Evolutionary conservation across 2,329 filamentous ascomycete species (phyloP), one percentile per base, ranked within the genome.

Genomic region (Neurospora crassa): DNA sequence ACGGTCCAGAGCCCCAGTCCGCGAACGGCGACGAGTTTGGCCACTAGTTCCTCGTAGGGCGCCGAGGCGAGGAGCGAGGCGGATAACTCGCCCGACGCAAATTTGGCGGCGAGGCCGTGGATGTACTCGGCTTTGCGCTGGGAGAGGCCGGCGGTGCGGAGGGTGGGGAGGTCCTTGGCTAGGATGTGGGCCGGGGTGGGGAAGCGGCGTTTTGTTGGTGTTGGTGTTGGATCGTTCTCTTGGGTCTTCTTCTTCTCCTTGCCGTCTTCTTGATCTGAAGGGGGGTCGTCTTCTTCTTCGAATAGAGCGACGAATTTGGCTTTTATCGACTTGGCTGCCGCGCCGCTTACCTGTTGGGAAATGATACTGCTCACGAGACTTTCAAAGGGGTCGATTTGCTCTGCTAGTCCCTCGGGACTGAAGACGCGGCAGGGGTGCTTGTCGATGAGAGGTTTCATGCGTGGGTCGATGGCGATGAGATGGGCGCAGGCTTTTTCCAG

Each of bases 101-200:
- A 98, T 79, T 94, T 94, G 77, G 91, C 86, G 0, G 94, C 93
- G 5, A 99, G 84, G 0, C 95, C 95, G 70, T 90, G 87, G 72
- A 98, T 89, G 81, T 99, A 99, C 82, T 98, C 96, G 67, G 96
- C 96, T 82, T 99, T 99, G 71, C 96, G 89, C 81, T 96, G 92
- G 3, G 93, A 97, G 68, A 99, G 87, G 0, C 96, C 96, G 0
- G 95, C 96, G 8, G 91, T 91, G 40, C 95, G 91, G 10, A 99
- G 86, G 3, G 82, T 86, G 40, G 90, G 82, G 41, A 97, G 83
- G 20, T 90, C 82, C 69, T 84, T 87, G 10, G 82, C 79, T 0
- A 88, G 87, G 8, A 98, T 92, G 74, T 93, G 85, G 0, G 89
- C 86, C 0, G 96, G 95, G 0, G 88, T 87, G 0, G 95, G 95